phyloP scores from a whole-genome alignment of 495 filamentous ascomycete species.

The Cryomyces minteri region DNA sequence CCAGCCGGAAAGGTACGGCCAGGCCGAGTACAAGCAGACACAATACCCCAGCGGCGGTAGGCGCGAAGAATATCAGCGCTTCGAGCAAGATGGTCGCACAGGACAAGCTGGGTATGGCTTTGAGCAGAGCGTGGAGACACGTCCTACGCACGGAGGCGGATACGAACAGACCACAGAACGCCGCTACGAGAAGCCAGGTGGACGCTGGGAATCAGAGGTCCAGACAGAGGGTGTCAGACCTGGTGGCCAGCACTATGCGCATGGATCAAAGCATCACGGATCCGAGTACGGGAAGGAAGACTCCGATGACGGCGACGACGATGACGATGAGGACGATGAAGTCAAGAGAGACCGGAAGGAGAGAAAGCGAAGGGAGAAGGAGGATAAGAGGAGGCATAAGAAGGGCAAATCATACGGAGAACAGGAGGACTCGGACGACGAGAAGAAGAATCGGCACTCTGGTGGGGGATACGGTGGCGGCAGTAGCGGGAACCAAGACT shows the following conservation, averaged over 20 bases:
- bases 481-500: neutral
- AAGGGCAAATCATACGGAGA: conserved; percentile 5
- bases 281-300: conserved; percentile 3
- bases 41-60: conserved; percentile 25
- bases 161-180: conserved; percentile 14
- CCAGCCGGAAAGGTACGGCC: conserved; percentile 24
- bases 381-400: conserved; percentile 7
- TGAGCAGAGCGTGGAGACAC: conserved; percentile 9
- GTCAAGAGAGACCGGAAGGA: conserved; percentile 8
- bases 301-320: too few species aligned
- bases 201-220: conserved; percentile 10
- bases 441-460: neutral
- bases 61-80: conserved; percentile 24
- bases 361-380: conserved; percentile 6
- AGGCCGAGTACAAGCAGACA: conserved; percentile 27
- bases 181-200: conserved; percentile 10
- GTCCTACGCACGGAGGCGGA: conserved; percentile 7
- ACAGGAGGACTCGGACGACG: neutral
- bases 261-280: conserved; percentile 12
- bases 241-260: conserved; percentile 10
- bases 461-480: neutral
- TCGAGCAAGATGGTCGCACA: conserved; percentile 13
- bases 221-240: conserved; percentile 9
- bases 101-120: conserved; percentile 13
- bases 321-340: conserved; percentile 9